Evolutionary conservation across 768 basidiomycete genomes (phyloP).

Genomic region (Hygrophoropsis aurantiaca): DNA sequence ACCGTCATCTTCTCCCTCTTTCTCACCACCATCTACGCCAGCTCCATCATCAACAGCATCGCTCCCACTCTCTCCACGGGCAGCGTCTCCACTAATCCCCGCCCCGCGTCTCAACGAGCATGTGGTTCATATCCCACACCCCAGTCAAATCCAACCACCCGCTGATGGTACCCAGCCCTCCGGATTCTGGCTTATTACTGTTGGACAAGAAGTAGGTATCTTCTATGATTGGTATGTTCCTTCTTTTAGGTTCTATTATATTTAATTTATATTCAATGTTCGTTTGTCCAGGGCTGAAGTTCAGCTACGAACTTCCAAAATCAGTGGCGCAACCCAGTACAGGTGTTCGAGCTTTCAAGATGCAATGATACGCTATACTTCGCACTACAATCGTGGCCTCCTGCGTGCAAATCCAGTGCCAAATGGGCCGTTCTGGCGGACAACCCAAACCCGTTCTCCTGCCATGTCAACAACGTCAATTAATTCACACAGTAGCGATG

Average conservation of each 20-base stretch:
- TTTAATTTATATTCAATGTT: not conserved
- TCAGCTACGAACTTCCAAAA: not conserved
- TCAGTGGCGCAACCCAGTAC: not conserved
- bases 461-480: too few relatives aligned
- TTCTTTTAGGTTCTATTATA: not conserved
- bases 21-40: too few relatives aligned
- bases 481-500: not conserved
- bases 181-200: not conserved
- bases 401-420: not conserved
- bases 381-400: not conserved
- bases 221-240: not conserved
- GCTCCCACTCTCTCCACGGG: too few relatives aligned
- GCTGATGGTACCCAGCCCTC: too few relatives aligned
- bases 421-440: not conserved
- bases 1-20: too few relatives aligned
- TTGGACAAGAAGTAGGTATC: slow-evolving; percentile 1
- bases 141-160: too few relatives aligned
- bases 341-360: not conserved
- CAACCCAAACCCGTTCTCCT: too few relatives aligned
- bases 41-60: too few relatives aligned
- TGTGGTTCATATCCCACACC: too few relatives aligned
- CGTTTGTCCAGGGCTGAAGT: not conserved
- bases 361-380: not conserved
- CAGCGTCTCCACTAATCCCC: too few relatives aligned
- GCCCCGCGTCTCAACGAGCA: too few relatives aligned